phyloP scores from a whole-genome alignment of 2,329 filamentous ascomycete species.

The Colletotrichum gigasporum region DNA sequence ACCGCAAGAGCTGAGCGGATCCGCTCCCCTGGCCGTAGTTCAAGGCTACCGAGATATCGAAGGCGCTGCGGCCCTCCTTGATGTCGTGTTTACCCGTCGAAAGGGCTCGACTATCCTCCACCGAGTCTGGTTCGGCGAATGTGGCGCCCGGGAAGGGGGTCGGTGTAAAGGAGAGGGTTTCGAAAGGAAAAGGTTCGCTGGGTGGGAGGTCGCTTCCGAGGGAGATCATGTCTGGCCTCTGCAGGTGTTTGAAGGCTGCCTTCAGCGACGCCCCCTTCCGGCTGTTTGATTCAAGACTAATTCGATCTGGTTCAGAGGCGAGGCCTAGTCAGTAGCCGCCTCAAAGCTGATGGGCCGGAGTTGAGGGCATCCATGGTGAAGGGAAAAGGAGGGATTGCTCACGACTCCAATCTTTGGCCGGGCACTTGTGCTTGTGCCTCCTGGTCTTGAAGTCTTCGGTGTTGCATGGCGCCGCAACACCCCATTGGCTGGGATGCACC shows the following conservation, averaged over 20 bases:
- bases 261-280: neutral
- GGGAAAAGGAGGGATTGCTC: too few relatives aligned
- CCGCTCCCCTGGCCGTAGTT: slow-evolving; percentile 81
- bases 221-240: neutral
- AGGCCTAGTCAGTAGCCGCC: too few relatives aligned
- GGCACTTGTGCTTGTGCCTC: neutral
- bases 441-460: slow-evolving; percentile 4
- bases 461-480: neutral
- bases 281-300: neutral
- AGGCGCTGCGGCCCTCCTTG: neutral
- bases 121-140: too few relatives aligned
- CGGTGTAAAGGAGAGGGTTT: neutral
- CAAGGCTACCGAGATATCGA: slow-evolving; percentile 61
- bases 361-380: too few relatives aligned
- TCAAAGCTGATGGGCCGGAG: too few relatives aligned
- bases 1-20: slow-evolving; percentile 75
- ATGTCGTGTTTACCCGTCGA: slow-evolving; percentile 6
- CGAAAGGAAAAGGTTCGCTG: neutral
- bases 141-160: too few relatives aligned
- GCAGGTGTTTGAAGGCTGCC: slow-evolving; percentile 1
- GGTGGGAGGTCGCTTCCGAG: neutral
- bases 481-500: neutral
- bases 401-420: too few relatives aligned
- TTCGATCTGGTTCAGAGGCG: too few relatives aligned
- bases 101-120: too few relatives aligned